phyloP scores from a whole-genome alignment of 345 rosid species.

The Cardamine resedifolia region DNA sequence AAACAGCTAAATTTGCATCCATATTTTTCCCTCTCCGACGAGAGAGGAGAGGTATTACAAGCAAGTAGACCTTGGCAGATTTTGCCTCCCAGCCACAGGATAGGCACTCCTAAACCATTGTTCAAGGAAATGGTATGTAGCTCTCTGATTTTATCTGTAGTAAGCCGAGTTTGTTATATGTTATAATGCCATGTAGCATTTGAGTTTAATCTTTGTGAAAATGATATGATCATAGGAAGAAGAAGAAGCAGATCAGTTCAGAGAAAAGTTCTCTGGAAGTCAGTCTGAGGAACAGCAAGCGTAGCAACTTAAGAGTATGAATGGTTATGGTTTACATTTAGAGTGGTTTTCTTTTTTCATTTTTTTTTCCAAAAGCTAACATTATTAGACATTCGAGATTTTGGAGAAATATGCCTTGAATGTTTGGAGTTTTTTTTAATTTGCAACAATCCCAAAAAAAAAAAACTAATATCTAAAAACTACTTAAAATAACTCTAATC shows the following conservation, averaged over 20 bases:
- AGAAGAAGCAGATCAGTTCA: slow-evolving; percentile 60
- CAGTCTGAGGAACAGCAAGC: no score
- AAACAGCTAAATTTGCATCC: slow-evolving; percentile 81
- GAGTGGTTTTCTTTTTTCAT: no score
- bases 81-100: slow-evolving; percentile 67
- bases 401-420: no score
- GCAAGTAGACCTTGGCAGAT: slow-evolving; percentile 82
- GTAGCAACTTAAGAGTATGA: no score
- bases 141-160: neutral
- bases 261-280: slow-evolving; percentile 80
- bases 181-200: neutral
- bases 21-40: slow-evolving; percentile 65
- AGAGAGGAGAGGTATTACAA: slow-evolving; percentile 59
- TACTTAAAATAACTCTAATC: no score
- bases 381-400: no score
- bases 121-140: slow-evolving; percentile 70
- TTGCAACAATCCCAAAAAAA: no score
- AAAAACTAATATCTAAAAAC: no score
- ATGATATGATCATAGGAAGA: slow-evolving; percentile 47
- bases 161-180: neutral
- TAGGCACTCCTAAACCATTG: slow-evolving; percentile 71
- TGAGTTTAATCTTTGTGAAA: neutral
- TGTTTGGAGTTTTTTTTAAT: no score
- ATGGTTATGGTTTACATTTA: no score
- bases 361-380: no score